Base-by-base conservation (phyloP, 2,329 filamentous ascomycete genomes). In the Pseudocercospora cruenta region DNA sequence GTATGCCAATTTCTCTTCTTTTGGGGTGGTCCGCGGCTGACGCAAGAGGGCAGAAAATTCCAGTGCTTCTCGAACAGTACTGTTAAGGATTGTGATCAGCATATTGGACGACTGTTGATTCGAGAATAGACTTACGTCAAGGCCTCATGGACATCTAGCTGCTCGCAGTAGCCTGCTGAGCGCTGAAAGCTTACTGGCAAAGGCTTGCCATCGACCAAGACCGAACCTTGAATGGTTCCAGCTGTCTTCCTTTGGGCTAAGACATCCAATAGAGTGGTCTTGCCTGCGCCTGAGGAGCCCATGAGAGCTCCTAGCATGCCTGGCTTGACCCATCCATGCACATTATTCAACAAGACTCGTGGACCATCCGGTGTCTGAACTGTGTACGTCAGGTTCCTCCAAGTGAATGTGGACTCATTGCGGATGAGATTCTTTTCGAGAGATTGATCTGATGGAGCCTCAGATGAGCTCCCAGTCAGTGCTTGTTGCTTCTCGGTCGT, bases 381-480 rank as follows among this genome's bases (percentile, higher is more conserved):
- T 0, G 86, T 90, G 76, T 96, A 97, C 75, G 89, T 91, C 67
- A 97, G 87, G 69, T 91, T 84, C 75, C 94, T 91, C 91, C 92
- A 97, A 0, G 93, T 96, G 63, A 96, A 91, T 0, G 90, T 82
- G 0, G 87, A 88, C 0, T 85, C 89, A 75, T 91, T 90, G 28
- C 84, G 84, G 31, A 88, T 77, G 0, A 90, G 80, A 7, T 16
- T 22, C 43, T 21, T 22, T 21, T 45, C 39, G 39, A 45, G 14
- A 16, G 39, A 16, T 16, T 57, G 31, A 75, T 2, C 31, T n/a
- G 49, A 54, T 9, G 59, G 51, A 28, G 75, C 76, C 45, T 81
- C 78, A n/a, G 76, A 33, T n/a, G 58, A 53, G 7, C 49, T 59
- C 3, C 66, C 54, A 26, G 28, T 61, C 31, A 47, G 55, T 12